These are phyloP conservation scores for Rhynchosporium secalis DNA, from an alignment of 2,329 filamentous ascomycete species.

Conservation along the genomic window DNA sequence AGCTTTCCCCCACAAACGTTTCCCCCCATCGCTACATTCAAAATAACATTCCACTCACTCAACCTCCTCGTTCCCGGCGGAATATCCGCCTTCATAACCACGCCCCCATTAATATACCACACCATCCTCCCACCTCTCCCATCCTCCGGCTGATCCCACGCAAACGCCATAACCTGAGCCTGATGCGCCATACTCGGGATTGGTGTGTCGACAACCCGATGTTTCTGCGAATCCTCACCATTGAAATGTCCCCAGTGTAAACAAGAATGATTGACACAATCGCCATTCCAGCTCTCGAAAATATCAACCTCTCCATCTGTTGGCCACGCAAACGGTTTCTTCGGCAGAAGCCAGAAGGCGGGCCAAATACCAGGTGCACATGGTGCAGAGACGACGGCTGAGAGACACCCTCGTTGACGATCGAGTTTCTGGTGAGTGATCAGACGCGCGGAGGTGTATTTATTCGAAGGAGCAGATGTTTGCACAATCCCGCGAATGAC, in stretches of 20 bases:
- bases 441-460: slow-evolving; percentile 56
- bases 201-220: slow-evolving; percentile 53
- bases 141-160: slow-evolving; percentile 51
- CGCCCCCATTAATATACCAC: slow-evolving; percentile 59
- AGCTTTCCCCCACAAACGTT: slow-evolving; percentile 55
- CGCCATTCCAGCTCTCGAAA: slow-evolving; percentile 61
- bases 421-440: slow-evolving; percentile 53
- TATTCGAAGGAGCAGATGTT: slow-evolving; percentile 43
- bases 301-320: slow-evolving; percentile 61
- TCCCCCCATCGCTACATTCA: slow-evolving; percentile 64
- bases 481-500: slow-evolving; percentile 51
- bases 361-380: slow-evolving; percentile 60
- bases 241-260: slow-evolving; percentile 59
- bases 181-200: slow-evolving; percentile 49
- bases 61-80: slow-evolving; percentile 54
- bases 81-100: slow-evolving; percentile 57
- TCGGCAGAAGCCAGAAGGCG: slow-evolving; percentile 60
- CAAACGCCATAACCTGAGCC: slow-evolving; percentile 55
- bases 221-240: slow-evolving; percentile 56
- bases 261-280: slow-evolving; percentile 55
- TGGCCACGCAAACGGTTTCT: slow-evolving; percentile 59
- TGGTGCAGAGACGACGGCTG: slow-evolving; percentile 52
- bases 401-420: slow-evolving; percentile 53
- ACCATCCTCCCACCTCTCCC: slow-evolving; percentile 50
- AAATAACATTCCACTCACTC: slow-evolving; percentile 55